phyloP scores from a whole-genome alignment of 2,329 filamentous ascomycete species.

The Amauroascus niger region DNA sequence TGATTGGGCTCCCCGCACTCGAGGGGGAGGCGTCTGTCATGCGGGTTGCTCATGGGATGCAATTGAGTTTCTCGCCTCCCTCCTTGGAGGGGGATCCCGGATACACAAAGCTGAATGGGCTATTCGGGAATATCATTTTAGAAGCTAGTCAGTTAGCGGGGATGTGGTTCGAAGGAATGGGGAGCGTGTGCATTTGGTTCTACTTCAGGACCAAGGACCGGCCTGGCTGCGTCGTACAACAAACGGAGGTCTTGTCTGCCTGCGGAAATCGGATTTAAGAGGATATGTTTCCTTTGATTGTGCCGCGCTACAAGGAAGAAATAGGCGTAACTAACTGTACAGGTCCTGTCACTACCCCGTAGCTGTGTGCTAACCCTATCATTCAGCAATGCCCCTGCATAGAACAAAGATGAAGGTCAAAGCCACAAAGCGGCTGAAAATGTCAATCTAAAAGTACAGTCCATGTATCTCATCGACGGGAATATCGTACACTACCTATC shows the following conservation, averaged over 20 bases:
- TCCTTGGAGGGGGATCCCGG: not conserved
- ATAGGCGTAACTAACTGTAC: too few relatives aligned
- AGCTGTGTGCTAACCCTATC: too few relatives aligned
- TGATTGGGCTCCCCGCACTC: not conserved
- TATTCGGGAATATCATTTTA: not conserved
- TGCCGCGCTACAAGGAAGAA: too few relatives aligned
- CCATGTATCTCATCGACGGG: not conserved
- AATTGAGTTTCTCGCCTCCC: constrained; percentile 3
- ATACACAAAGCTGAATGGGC: not conserved
- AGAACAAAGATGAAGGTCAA: too few relatives aligned
- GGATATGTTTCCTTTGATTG: too few relatives aligned
- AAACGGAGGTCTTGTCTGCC: not conserved
- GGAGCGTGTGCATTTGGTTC: constrained; percentile 6
- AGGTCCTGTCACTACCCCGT: too few relatives aligned
- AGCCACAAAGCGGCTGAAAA: too few relatives aligned
- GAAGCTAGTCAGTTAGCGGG: too few relatives aligned
- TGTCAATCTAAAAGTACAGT: too few relatives aligned
- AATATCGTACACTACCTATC: not conserved
- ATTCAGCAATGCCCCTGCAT: too few relatives aligned
- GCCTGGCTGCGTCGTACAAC: too few relatives aligned
- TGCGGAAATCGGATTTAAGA: not conserved
- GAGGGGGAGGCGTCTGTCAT: not conserved
- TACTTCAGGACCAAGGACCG: not conserved
- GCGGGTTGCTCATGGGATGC: constrained; percentile 4
- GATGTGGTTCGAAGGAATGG: not conserved